Conservation (phyloP, 2,329 filamentous ascomycete genomes). For the Scytalidium sp. region DNA sequence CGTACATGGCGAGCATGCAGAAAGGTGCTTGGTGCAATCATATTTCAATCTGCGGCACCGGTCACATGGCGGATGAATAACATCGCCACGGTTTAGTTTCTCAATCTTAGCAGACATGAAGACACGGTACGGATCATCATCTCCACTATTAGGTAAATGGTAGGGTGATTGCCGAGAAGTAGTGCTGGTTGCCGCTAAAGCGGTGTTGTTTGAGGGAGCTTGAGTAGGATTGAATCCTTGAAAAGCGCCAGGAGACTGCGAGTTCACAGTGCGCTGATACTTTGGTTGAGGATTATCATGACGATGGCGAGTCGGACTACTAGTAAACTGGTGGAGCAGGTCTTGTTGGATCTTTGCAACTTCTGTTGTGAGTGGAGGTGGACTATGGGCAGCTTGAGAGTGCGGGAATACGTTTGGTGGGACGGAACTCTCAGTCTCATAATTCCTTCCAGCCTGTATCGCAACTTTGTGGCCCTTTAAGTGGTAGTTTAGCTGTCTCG, state of each 20-base stretch:
- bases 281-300: conserved; percentile 11
- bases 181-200: conserved; percentile 28
- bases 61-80: conserved; percentile 80
- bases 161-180: conserved; percentile 16
- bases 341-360: conserved; percentile 43
- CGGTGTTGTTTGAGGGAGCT: background rate
- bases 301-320: background rate
- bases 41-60: conserved; percentile 76
- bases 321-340: conserved; percentile 51
- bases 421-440: conserved; percentile 19
- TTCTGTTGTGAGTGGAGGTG: conserved; percentile 14
- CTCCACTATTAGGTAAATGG: conserved; percentile 8
- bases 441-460: conserved; percentile 63
- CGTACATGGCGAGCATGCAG: conserved; percentile 82
- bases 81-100: conserved; percentile 67
- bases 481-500: conserved; percentile 77
- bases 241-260: conserved; percentile 3
- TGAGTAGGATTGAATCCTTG: conserved; percentile 4
- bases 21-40: conserved; percentile 81
- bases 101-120: conserved; percentile 76
- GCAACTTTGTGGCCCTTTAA: conserved; percentile 71
- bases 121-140: conserved; percentile 43
- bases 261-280: conserved; percentile 27
- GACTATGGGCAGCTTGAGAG: conserved; percentile 18
- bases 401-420: conserved; percentile 8